phyloP scores from a whole-genome alignment of 306 rosid genomes.

The Malus fusca region DNA sequence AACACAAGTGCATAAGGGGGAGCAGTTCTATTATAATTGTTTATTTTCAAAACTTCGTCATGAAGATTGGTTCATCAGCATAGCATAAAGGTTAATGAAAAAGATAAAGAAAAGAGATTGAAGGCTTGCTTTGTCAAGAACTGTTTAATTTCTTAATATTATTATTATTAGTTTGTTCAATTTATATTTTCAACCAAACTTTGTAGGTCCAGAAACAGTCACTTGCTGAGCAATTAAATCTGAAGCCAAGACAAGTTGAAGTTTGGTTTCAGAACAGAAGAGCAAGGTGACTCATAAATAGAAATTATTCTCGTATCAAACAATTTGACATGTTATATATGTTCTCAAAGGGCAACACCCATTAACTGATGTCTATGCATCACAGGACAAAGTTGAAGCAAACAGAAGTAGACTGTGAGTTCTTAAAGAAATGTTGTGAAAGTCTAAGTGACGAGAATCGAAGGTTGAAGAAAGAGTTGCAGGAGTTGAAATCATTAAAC shows the following conservation, averaged over 20 bases:
- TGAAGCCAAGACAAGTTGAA: conserved; percentile 80
- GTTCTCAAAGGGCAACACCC: not conserved
- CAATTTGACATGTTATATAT: not conserved
- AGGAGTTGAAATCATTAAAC: conserved; percentile 39
- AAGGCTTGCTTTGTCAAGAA: not conserved
- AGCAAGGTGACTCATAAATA: conserved; percentile 50
- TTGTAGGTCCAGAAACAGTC: conserved; percentile 62
- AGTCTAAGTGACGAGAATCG: conserved; percentile 58
- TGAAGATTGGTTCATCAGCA: not conserved
- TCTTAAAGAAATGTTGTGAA: conserved; percentile 62
- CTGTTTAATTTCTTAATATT: not conserved
- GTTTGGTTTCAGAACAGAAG: conserved; percentile 96
- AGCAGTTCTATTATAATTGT: not conserved
- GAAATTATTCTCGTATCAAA: not conserved
- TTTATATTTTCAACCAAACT: conserved; percentile 1
- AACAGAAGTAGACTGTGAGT: conserved; percentile 65
- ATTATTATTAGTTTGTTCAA: not conserved
- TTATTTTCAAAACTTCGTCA: not conserved
- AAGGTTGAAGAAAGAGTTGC: conserved; percentile 66
- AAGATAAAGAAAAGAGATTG: not conserved
- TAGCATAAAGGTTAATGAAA: not conserved
- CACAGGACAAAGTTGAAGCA: conserved; percentile 84
- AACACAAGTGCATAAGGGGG: not conserved
- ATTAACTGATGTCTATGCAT: not conserved
- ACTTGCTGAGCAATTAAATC: conserved; percentile 61